phyloP scores from a whole-genome alignment of 371 early-diverging fungal genomes.

The Mortierella sp. region DNA sequence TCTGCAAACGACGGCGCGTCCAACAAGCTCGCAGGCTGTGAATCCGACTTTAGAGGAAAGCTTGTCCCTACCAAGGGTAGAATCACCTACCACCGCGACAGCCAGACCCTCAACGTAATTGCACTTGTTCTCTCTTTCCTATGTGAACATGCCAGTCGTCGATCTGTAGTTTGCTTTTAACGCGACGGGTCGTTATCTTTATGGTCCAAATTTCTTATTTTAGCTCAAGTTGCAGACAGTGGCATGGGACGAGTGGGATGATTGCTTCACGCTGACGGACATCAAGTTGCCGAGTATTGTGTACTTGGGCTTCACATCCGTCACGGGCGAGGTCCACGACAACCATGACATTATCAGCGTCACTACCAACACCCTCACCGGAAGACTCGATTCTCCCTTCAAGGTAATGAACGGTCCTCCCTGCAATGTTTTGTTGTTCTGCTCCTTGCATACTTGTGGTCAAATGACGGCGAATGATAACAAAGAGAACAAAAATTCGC shows the following conservation, averaged over 20 bases:
- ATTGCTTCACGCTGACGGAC: constrained; percentile 84
- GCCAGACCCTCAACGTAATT: constrained; percentile 73
- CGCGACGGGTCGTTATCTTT: neutral
- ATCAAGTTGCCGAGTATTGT: constrained; percentile 79
- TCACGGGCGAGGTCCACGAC: constrained; percentile 92
- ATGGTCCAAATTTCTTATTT: neutral
- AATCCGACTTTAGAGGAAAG: constrained; percentile 84
- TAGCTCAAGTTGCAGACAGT: constrained; percentile 72
- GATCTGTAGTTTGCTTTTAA: neutral
- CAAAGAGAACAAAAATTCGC: neutral
- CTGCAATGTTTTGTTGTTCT: too few species aligned
- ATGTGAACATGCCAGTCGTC: too few species aligned
- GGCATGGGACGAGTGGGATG: constrained; percentile 78
- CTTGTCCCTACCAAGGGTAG: constrained; percentile 77
- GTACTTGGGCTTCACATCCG: constrained; percentile 92
- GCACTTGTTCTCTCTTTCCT: neutral
- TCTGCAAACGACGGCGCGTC: constrained; percentile 83
- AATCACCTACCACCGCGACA: constrained; percentile 80
- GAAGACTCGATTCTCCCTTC: neutral
- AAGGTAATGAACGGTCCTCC: neutral
- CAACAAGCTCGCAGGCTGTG: constrained; percentile 77
- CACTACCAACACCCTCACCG: constrained; percentile 61
- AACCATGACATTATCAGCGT: constrained; percentile 87
- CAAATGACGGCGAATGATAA: neutral
- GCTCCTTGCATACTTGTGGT: neutral